These are phyloP conservation scores for Aphanomyces invadans DNA, from an alignment of 352 stramenopile genomes.

Conservation along the genomic window DNA sequence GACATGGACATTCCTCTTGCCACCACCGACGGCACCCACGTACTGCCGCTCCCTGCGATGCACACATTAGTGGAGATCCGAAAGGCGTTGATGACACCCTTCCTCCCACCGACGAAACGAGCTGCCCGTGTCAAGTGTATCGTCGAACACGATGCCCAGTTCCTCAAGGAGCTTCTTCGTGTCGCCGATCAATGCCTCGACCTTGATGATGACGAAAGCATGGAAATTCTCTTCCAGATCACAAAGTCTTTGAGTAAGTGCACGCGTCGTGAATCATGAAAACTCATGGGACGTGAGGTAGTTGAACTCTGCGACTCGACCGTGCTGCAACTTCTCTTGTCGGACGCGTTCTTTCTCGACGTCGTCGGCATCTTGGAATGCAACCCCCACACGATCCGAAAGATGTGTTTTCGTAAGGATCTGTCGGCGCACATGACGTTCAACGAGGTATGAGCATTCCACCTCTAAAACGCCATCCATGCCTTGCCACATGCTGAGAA, in stretches of 20 bases:
- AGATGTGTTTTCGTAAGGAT: slow-evolving; percentile 64
- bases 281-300: slow-evolving; percentile 22
- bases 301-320: slow-evolving; percentile 66
- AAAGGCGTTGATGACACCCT: slow-evolving; percentile 3
- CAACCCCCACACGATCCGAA: slow-evolving; percentile 62
- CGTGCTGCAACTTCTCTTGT: slow-evolving; percentile 63
- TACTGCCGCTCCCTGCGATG: slow-evolving; percentile 17
- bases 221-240: slow-evolving; percentile 23
- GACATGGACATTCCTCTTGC: not conserved
- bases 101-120: slow-evolving; percentile 18
- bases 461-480: too few relatives aligned
- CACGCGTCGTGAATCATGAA: not conserved
- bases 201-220: slow-evolving; percentile 23
- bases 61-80: slow-evolving; percentile 6
- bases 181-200: slow-evolving; percentile 23
- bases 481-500: too few relatives aligned
- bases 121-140: slow-evolving; percentile 16
- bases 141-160: slow-evolving; percentile 20
- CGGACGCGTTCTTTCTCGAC: slow-evolving; percentile 68
- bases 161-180: slow-evolving; percentile 21
- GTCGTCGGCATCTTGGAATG: slow-evolving; percentile 74
- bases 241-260: slow-evolving; percentile 14
- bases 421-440: slow-evolving; percentile 55
- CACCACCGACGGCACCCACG: not conserved
- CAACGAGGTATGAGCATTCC: slow-evolving; percentile 39